phyloP scores from a whole-genome alignment of 164 flowering plant genomes.

The Vitis riparia region DNA sequence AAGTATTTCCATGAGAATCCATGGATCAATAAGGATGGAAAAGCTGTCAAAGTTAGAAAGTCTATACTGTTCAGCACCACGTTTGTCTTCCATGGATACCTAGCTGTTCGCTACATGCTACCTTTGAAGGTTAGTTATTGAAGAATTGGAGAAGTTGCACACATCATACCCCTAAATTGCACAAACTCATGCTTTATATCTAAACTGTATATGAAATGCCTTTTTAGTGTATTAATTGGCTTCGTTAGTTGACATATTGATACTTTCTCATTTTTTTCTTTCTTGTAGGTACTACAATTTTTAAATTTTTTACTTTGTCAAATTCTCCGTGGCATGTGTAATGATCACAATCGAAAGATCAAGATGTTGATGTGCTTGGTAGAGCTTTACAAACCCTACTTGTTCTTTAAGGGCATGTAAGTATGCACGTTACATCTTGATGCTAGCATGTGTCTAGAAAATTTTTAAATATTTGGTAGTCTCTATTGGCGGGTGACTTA shows the following conservation, averaged over 20 bases:
- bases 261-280: not conserved
- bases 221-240: no score
- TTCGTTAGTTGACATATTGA: not conserved
- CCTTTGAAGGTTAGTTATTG: conserved; percentile 47
- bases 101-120: conserved; percentile 43
- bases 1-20: conserved; percentile 53
- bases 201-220: no score
- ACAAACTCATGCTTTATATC: no score
- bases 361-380: conserved; percentile 39
- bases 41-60: conserved; percentile 44
- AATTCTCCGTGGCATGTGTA: conserved; percentile 16
- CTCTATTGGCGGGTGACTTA: no score
- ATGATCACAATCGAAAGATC: conserved; percentile 35
- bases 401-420: conserved; percentile 57
- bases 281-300: conserved; percentile 39
- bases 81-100: conserved; percentile 50
- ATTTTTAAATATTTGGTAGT: no score
- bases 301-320: conserved; percentile 38
- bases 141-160: no score
- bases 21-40: conserved; percentile 52
- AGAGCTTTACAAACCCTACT: conserved; percentile 57
- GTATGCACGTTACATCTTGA: conserved; percentile 13
- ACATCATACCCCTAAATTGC: no score
- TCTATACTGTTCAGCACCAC: conserved; percentile 25
- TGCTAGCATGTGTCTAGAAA: no score